Base-by-base conservation (phyloP, 768 basidiomycete genomes). In the Coprinopsis marcescibilis region DNA sequence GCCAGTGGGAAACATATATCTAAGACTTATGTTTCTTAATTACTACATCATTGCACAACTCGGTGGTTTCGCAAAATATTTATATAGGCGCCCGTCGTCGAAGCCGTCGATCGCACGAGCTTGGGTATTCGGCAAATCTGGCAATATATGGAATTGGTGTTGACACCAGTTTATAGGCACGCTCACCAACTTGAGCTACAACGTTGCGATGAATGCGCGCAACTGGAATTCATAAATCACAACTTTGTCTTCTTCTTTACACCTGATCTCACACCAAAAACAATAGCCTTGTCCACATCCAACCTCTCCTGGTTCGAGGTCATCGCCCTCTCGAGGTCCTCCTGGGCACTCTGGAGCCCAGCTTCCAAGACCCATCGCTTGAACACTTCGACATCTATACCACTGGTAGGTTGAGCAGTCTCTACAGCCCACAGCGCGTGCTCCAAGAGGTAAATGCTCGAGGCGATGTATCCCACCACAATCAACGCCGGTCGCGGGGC, bases 381-480 rank as follows among this genome's bases (percentile, higher is more conserved):
- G 51, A 83, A 77, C 0, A 77, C 73, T 46, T 80, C 78, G 4
- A 64, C 48, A 48, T 85, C 81, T 1, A 67, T 60, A 3, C 67
- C 64, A 2, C 57, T 54, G 13, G 68, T 64, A 0, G 52, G 49
- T 33, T 66, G 58, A 10, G 53, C 51, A 8, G 29, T 57, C 6
- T 35, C 59, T 49, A 65, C 50, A 1, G 80, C 70, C 85, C 85
- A 89, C 10, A 76, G 59, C 0, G 81, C 77, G 38, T 89, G 85
- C 57, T 89, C 85, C 10, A 89, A 66, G 21, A 88, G 72, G 57
- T 75, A 77, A 1, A 74, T 45, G 7, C 72, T 67, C 1, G 82
- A 76, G 0, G 81, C 67, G 24, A 77, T 52, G 36, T 76, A 70
- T 1, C 79, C 81, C 25, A 80, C 65, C 2, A 85, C 65, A 53